Evolutionary conservation across 768 basidiomycete genomes (phyloP), one percentile per base, ranked within the genome.

Genomic region (Russula olivacea): DNA sequence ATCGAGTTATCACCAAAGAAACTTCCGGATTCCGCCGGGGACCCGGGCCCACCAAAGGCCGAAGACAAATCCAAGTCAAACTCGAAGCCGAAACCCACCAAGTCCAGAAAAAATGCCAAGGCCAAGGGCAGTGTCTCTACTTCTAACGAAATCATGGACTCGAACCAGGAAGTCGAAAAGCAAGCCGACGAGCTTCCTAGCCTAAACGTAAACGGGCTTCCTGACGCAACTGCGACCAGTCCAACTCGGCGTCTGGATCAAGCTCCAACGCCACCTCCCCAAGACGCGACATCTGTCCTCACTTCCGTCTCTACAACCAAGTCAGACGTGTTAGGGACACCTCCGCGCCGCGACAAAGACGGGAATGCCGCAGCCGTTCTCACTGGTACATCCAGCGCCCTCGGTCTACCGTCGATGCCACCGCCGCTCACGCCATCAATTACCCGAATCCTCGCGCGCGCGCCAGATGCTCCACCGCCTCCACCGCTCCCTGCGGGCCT

Each of bases 341-440:
- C 63, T 47, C 51, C 15, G 34, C 63, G 58, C 43, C 47, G 51
- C n/a, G 17, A 17, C 50, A 47, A 47, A 10, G 38, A 40, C 38
- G 36, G 11, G n/a, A 49, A 43, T 17, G 6, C 40, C 8, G 43
- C 12, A 6, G 50, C 45, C 15, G 55, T 32, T 23, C 32, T 43
- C 34, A 48, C 6, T 36, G 36, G 36, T 12, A 36, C 66, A 23
- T 61, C 65, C 1, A 34, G 59, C 3, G 47, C 50, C 12, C 50
- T 62, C 55, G 77, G 73, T 63, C 68, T 76, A 48, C 69, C 77
- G 12, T 70, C 75, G 15, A 70, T 85, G 53, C 85, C 86, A 15
- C 77, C 80, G 14, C 75, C 82, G 8, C 83, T 88, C 68, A 87
- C 86, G n/a, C 85, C 87, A 14, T 87, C 87, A 4, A 83, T 87